Conservation (phyloP, 2,329 filamentous ascomycete species). For the Aschersonia sp. region DNA sequence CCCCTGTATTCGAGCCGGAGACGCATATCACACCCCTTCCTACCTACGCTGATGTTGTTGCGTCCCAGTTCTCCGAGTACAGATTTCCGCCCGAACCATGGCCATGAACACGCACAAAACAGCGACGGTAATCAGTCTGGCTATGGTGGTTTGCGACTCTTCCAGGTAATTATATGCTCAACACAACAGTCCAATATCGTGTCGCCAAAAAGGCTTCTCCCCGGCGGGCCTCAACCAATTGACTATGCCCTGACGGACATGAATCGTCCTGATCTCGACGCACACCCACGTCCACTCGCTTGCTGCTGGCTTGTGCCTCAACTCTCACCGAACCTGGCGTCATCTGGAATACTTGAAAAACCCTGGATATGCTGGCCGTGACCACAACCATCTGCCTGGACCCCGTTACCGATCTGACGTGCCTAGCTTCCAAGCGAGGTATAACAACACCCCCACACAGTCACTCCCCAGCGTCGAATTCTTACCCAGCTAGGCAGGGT, state of each 20-base stretch:
- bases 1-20: not conserved
- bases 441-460: not conserved
- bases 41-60: not conserved
- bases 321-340: not conserved
- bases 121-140: not conserved
- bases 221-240: too few species aligned
- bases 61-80: not conserved
- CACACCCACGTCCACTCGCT: not conserved
- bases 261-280: not conserved
- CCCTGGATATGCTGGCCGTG: not conserved
- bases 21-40: not conserved
- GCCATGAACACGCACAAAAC: not conserved
- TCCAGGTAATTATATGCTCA: too few species aligned
- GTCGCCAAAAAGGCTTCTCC: too few species aligned
- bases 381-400: not conserved
- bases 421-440: not conserved
- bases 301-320: not conserved
- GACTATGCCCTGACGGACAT: too few species aligned
- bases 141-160: not conserved
- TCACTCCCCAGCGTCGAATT: not conserved
- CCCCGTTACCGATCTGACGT: not conserved
- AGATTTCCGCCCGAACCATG: not conserved
- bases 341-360: not conserved
- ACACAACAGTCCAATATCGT: too few species aligned
- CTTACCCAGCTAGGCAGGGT: not conserved